A percentile compares a stretch with the other conserved stretches of the same genome.
phyloP scores from a whole-genome alignment of 768 basidiomycete species.

The Paxillus rubicundulus region DNA sequence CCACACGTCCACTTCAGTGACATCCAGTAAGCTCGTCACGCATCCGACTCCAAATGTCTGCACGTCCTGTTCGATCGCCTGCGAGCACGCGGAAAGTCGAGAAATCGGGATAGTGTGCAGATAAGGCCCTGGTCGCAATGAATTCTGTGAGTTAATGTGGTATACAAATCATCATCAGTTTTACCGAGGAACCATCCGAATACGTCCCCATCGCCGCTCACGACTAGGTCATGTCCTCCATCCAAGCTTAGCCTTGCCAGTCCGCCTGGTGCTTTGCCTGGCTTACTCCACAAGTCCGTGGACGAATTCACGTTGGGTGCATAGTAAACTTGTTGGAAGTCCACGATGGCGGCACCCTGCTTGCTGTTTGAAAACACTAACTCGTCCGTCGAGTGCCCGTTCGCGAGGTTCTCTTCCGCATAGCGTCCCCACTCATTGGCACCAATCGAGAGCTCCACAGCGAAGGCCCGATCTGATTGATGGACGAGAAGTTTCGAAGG shows the following conservation, averaged over 20 bases:
- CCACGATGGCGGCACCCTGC: conserved; percentile 58
- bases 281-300: conserved; percentile 64
- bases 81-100: conserved; percentile 47
- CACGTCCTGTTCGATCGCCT: conserved; percentile 47
- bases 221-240: conserved; percentile 69
- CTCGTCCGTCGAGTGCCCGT: conserved; percentile 58
- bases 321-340: conserved; percentile 66
- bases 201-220: conserved; percentile 60
- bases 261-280: conserved; percentile 61
- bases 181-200: conserved; percentile 75
- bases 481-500: conserved; percentile 59
- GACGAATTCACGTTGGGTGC: conserved; percentile 43
- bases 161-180: conserved; percentile 8
- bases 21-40: conserved; percentile 52
- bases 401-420: conserved; percentile 45
- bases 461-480: conserved; percentile 46
- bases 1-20: conserved; percentile 56
- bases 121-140: conserved; percentile 17
- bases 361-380: conserved; percentile 44
- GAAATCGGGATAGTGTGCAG: conserved; percentile 57
- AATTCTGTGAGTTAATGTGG: background rate
- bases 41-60: conserved; percentile 62
- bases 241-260: conserved; percentile 65
- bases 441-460: conserved; percentile 48
- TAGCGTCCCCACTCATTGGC: conserved; percentile 49